phyloP scores from a whole-genome alignment of 2,329 filamentous ascomycete genomes.

The Cladophialophora immunda region DNA sequence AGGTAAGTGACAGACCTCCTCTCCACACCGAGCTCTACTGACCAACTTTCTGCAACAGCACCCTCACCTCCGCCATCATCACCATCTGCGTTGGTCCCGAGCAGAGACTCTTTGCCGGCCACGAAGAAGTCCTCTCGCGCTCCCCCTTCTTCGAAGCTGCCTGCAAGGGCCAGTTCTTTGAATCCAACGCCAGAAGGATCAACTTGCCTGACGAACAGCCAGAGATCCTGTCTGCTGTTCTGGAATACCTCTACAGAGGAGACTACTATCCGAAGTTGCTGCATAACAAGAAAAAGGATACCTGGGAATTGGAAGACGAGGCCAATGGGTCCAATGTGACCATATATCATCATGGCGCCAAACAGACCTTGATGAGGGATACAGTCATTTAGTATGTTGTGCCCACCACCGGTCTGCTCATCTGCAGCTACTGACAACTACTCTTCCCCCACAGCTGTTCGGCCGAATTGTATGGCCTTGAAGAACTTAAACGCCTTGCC shows the following conservation, averaged over 20 bases:
- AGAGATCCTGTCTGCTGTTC: conserved; percentile 86
- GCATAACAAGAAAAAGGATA: conserved; percentile 81
- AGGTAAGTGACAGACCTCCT: conserved; percentile 44
- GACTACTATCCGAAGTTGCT: conserved; percentile 87
- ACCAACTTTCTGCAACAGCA: conserved; percentile 50
- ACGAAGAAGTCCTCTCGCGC: conserved; percentile 81
- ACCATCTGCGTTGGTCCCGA: conserved; percentile 83
- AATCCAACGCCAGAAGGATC: conserved; percentile 72
- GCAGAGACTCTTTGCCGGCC: conserved; percentile 87
- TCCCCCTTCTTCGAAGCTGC: conserved; percentile 80
- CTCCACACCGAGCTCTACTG: conserved; percentile 7
- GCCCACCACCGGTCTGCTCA: not conserved
- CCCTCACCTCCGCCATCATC: conserved; percentile 73
- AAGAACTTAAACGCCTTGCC: conserved; percentile 83
- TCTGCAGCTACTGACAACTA: conserved; percentile 31
- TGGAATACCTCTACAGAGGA: conserved; percentile 93
- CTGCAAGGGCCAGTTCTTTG: conserved; percentile 70
- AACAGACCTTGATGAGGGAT: conserved; percentile 80
- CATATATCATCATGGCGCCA: conserved; percentile 71
- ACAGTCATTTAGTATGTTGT: conserved; percentile 77
- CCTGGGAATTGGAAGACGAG: conserved; percentile 80
- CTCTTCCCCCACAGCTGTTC: conserved; percentile 69
- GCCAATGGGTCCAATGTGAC: conserved; percentile 63
- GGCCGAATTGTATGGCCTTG: conserved; percentile 82
- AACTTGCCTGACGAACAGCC: conserved; percentile 85